A percentile compares a stretch with the other conserved stretches of the same genome.
Evolutionary conservation across 2,329 filamentous ascomycete genomes (phyloP).

Genomic region (Scortechinia acanthostroma): DNA sequence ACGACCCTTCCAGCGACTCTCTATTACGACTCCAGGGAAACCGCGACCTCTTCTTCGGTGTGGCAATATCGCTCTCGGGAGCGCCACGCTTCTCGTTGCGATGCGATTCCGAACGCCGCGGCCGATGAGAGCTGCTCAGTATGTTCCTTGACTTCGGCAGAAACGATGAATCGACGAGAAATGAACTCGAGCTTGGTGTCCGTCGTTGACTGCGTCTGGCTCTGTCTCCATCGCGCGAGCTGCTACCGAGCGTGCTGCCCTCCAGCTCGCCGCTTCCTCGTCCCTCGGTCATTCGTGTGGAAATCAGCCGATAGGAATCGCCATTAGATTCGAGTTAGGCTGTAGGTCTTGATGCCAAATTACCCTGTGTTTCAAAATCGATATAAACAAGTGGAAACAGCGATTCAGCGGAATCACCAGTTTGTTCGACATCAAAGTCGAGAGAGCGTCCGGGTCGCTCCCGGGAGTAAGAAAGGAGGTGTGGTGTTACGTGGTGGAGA

Average conservation of each 20-base stretch:
- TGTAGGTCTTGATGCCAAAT: constrained; percentile 1
- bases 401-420: too few relatives aligned
- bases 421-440: too few relatives aligned
- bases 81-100: neutral
- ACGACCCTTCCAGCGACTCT: neutral
- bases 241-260: constrained; percentile 22
- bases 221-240: constrained; percentile 20
- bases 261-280: constrained; percentile 20
- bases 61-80: neutral
- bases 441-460: too few relatives aligned
- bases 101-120: neutral
- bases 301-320: constrained; percentile 8
- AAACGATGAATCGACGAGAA: neutral
- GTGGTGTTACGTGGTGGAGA: too few relatives aligned
- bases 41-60: neutral
- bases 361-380: neutral
- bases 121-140: neutral
- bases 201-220: constrained; percentile 9
- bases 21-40: neutral
- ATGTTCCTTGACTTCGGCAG: neutral
- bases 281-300: constrained; percentile 15
- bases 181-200: neutral
- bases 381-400: too few relatives aligned
- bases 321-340: constrained; percentile 8
- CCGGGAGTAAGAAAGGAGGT: too few relatives aligned